Evolutionary conservation across 345 rosid species (phyloP).

Genomic region (Citrus glauca): DNA sequence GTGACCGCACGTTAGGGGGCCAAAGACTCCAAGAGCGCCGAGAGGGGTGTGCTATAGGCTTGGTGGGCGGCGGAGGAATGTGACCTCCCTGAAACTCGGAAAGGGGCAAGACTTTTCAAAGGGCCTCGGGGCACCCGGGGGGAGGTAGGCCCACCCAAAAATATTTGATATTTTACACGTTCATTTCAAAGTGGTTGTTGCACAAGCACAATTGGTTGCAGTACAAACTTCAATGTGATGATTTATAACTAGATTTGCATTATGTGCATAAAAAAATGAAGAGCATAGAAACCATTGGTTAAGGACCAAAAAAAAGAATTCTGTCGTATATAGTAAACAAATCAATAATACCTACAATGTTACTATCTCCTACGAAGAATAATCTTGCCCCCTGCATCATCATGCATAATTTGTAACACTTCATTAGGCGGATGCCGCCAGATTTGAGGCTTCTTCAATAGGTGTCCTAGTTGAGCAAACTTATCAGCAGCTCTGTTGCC

Average conservation of each 20-base stretch:
- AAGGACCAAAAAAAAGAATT: background rate
- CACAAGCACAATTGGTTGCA: background rate
- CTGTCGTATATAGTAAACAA: background rate
- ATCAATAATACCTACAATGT: background rate
- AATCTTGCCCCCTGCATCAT: constrained; percentile 70
- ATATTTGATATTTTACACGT: background rate
- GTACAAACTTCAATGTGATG: background rate
- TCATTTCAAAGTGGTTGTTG: background rate
- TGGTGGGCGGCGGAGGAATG: too few relatives aligned
- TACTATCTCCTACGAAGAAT: constrained; percentile 41
- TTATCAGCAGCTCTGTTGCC: constrained; percentile 76
- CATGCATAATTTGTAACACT: constrained; percentile 52
- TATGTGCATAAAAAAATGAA: background rate
- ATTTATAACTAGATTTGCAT: background rate
- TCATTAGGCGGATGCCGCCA: constrained; percentile 65
- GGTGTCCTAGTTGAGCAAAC: constrained; percentile 69
- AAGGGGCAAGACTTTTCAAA: too few relatives aligned
- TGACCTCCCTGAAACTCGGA: too few relatives aligned
- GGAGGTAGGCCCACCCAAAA: too few relatives aligned
- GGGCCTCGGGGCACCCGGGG: too few relatives aligned
- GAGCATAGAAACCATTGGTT: background rate
- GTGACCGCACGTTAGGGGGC: too few relatives aligned
- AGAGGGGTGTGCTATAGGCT: too few relatives aligned
- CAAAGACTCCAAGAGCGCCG: too few relatives aligned
- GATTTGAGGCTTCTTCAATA: constrained; percentile 42